A percentile compares a stretch with the other conserved stretches of the same genome.
Evolutionary conservation across 352 stramenopile species (phyloP).

Genomic region (Elongisporangium undulatum): DNA sequence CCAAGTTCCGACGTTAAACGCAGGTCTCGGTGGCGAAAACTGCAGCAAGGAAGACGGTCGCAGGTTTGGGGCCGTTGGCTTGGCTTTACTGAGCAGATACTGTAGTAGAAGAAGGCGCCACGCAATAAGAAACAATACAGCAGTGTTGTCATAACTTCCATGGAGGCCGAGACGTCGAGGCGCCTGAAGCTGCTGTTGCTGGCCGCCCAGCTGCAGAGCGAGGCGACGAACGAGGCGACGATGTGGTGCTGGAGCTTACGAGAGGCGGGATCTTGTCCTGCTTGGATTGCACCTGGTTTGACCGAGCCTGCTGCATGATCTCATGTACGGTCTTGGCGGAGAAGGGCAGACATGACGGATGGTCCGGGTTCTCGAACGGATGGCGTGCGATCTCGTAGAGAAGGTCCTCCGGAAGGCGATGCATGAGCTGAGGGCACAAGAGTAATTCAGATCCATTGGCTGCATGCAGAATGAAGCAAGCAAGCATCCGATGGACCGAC

Average conservation of each 20-base stretch:
- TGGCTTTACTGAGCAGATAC: not conserved
- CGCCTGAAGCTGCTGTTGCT: not conserved
- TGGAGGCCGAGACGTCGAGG: constrained; percentile 7
- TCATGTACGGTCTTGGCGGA: constrained; percentile 41
- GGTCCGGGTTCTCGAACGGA: constrained; percentile 70
- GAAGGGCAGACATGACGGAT: constrained; percentile 46
- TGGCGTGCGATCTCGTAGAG: constrained; percentile 85
- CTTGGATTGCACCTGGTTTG: not conserved
- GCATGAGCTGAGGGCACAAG: constrained; percentile 47
- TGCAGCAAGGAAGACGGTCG: not conserved
- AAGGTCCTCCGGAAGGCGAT: constrained; percentile 82
- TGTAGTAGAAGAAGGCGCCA: not conserved
- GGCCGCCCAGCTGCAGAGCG: not conserved
- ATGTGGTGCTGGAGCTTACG: not conserved
- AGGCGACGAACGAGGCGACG: not conserved
- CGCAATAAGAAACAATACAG: not conserved
- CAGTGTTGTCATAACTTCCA: constrained; percentile 12
- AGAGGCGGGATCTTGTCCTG: not conserved
- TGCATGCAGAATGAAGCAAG: constrained; percentile 2
- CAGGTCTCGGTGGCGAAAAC: not conserved
- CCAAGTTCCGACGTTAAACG: constrained; percentile 49
- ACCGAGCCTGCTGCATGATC: constrained; percentile 28
- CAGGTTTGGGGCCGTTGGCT: not conserved
- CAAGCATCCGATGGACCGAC: constrained; percentile 12
- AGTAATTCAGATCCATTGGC: not conserved